Conservation (phyloP, 768 basidiomycete genomes). For the Boletus sensibilis region DNA sequence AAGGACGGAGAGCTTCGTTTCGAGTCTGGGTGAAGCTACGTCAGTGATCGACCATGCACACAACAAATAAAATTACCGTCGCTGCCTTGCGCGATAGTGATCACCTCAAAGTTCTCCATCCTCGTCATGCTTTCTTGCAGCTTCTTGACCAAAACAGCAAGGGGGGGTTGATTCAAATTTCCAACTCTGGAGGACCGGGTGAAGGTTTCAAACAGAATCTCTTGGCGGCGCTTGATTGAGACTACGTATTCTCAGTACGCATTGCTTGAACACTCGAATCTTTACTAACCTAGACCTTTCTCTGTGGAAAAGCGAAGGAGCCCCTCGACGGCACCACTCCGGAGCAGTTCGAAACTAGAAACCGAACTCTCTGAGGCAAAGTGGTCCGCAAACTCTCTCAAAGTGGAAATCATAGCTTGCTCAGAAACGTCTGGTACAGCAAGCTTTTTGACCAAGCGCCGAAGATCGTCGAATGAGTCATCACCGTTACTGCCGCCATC, state of each 20-base stretch:
- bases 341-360: conserved; percentile 93
- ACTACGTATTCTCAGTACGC: conserved; percentile 44
- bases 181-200: conserved; percentile 49
- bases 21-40: conserved; percentile 52
- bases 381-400: conserved; percentile 75
- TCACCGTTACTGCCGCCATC: conserved; percentile 54
- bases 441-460: conserved; percentile 64
- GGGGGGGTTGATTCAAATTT: conserved; percentile 51
- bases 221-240: conserved; percentile 60
- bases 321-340: conserved; percentile 90
- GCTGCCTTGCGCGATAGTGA: conserved; percentile 77
- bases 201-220: conserved; percentile 79
- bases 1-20: conserved; percentile 88
- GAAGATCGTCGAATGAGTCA: conserved; percentile 61
- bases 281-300: conserved; percentile 38
- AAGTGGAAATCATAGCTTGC: conserved; percentile 55
- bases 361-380: conserved; percentile 79
- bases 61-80: conserved; percentile 54
- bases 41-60: conserved; percentile 6
- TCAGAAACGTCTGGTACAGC: conserved; percentile 55
- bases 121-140: conserved; percentile 93
- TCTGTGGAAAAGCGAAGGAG: conserved; percentile 81
- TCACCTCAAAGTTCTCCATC: conserved; percentile 95
- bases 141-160: conserved; percentile 87
- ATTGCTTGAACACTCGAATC: background rate